Evolutionary conservation across 345 rosid species (phyloP).

Genomic region (Camelina neglecta): DNA sequence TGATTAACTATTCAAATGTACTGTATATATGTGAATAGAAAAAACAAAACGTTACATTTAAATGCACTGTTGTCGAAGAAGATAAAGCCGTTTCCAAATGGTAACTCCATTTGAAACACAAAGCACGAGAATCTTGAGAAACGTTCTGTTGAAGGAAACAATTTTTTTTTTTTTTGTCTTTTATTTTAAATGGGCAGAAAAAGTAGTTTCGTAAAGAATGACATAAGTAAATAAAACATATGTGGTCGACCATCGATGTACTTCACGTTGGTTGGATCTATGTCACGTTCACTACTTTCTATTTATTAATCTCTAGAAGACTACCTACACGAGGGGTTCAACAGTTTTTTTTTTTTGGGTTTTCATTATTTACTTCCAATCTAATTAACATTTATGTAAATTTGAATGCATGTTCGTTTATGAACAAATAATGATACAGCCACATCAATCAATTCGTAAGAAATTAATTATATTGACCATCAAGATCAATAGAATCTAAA

Average conservation of each 20-base stretch:
- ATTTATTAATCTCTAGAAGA: neutral
- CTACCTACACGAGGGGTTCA: neutral
- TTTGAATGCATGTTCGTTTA: neutral
- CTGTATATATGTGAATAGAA: no score
- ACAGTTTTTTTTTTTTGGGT: no score
- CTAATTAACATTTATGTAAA: neutral
- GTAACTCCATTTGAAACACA: conserved; percentile 35
- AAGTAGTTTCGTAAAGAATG: conserved; percentile 24
- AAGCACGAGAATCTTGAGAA: conserved; percentile 47
- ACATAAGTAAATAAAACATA: conserved; percentile 3
- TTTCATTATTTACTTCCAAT: neutral
- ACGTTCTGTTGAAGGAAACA: conserved; percentile 44
- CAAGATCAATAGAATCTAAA: conserved; percentile 11
- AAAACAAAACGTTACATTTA: no score
- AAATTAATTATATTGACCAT: neutral
- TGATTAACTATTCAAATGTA: no score
- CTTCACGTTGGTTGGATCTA: conserved; percentile 31
- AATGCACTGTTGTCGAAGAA: conserved; percentile 9
- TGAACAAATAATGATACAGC: neutral
- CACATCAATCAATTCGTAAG: conserved; percentile 2
- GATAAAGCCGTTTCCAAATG: conserved; percentile 17
- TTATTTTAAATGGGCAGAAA: neutral
- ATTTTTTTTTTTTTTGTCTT: neutral
- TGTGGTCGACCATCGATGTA: conserved; percentile 31
- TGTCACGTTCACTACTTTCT: conserved; percentile 14